Percentiles rank a stretch among this genome's conserved stretches.
Evolutionary conservation across 257 asterid genomes (phyloP).

Genomic region (Marsdenia floribunda): DNA sequence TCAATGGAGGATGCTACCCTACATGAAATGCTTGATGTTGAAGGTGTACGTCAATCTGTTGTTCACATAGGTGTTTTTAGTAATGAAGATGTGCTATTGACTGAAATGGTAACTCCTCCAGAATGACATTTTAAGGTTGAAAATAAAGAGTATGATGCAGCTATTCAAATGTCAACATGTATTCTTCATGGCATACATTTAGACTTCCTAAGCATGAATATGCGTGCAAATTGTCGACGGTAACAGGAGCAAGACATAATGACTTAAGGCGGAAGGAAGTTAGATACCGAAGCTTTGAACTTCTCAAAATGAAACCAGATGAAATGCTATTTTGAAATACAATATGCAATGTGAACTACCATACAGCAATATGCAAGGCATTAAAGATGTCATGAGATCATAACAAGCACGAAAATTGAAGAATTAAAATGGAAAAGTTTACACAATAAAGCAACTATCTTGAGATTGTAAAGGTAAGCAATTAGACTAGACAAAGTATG

Average conservation of each 20-base stretch:
- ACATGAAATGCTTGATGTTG: not conserved
- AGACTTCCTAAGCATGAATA: not conserved
- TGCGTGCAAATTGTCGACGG: not conserved
- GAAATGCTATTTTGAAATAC: not conserved
- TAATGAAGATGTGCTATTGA: not conserved
- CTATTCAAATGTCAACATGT: not conserved
- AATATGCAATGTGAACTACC: not conserved
- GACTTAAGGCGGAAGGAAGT: not conserved
- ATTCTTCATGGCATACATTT: not conserved
- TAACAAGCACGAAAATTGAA: not conserved
- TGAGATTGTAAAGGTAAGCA: not conserved
- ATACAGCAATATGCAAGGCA: not conserved
- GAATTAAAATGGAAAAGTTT: not conserved
- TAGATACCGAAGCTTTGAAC: not conserved
- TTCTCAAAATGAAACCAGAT: not conserved
- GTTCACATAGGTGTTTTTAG: not conserved
- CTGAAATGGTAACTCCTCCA: not conserved
- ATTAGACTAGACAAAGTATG: not conserved
- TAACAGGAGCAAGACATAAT: not conserved
- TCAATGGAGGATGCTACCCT: not conserved
- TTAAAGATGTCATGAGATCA: not conserved
- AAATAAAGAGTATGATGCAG: not conserved
- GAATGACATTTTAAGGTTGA: not conserved
- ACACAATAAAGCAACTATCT: not conserved
- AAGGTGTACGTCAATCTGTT: not conserved